Percentiles rank a stretch among this genome's conserved stretches.
phyloP scores from a whole-genome alignment of 345 rosid genomes.

The Euphorbia pulcherrima region DNA sequence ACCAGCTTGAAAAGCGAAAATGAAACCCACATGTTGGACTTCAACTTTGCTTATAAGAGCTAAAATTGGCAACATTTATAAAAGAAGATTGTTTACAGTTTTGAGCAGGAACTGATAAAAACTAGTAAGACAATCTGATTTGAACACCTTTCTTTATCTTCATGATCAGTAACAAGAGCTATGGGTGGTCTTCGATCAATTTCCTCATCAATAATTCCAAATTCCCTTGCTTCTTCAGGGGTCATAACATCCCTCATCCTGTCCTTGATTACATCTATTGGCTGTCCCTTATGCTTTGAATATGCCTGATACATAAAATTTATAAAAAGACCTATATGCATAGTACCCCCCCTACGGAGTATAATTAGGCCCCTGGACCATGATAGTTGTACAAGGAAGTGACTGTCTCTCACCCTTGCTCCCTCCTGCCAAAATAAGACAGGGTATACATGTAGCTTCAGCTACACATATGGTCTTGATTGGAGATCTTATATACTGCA shows the following conservation, averaged over 20 bases:
- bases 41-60: too few species aligned
- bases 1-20: too few species aligned
- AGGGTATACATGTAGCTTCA: conserved; percentile 97
- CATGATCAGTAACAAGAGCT: conserved; percentile 66
- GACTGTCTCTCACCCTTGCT: conserved; percentile 85
- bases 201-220: conserved; percentile 96
- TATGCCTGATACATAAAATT: conserved; percentile 71
- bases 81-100: not conserved
- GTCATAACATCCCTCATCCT: conserved; percentile 99
- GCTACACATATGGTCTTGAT: conserved; percentile 87
- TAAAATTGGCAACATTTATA: too few species aligned
- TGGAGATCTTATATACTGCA: conserved; percentile 94
- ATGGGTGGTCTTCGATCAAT: conserved; percentile 81
- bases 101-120: not conserved
- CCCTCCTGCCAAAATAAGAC: conserved; percentile 89
- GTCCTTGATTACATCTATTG: conserved; percentile 66
- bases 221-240: conserved; percentile 82
- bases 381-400: conserved; percentile 82
- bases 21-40: too few species aligned
- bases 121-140: conserved; percentile 29
- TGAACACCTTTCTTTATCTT: conserved; percentile 56
- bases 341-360: conserved; percentile 88
- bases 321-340: conserved; percentile 91
- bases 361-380: conserved; percentile 97
- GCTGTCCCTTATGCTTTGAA: conserved; percentile 68